Evolutionary conservation across 2,329 filamentous ascomycete genomes (phyloP).

Genomic region (Ophiocordyceps camponoti-leonardi): DNA sequence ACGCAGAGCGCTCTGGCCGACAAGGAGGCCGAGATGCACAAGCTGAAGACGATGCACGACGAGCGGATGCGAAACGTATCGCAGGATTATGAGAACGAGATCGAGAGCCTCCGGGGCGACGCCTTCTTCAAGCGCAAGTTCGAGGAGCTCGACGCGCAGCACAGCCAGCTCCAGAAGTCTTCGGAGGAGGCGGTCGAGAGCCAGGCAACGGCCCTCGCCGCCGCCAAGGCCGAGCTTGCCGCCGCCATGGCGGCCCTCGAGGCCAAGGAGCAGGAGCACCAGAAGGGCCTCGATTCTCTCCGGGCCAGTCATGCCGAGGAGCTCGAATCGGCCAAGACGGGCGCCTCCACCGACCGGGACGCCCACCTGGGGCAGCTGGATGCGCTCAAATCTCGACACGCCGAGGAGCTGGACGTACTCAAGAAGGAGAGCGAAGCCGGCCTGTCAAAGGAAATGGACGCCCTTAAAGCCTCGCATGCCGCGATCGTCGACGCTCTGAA

Average conservation of each 20-base stretch:
- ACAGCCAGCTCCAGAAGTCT: slow-evolving; percentile 28
- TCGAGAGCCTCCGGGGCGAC: slow-evolving; percentile 44
- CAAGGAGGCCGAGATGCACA: slow-evolving; percentile 31
- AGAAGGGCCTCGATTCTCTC: slow-evolving; percentile 36
- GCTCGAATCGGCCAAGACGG: slow-evolving; percentile 36
- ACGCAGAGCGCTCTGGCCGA: slow-evolving; percentile 26
- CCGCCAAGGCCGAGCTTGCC: slow-evolving; percentile 24
- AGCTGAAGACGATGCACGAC: slow-evolving; percentile 37
- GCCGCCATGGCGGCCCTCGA: slow-evolving; percentile 28
- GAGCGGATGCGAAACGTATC: slow-evolving; percentile 40
- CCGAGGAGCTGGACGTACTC: slow-evolving; percentile 26
- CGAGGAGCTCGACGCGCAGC: slow-evolving; percentile 39
- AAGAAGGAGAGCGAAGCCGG: slow-evolving; percentile 23
- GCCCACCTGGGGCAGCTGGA: slow-evolving; percentile 32
- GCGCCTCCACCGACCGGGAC: slow-evolving; percentile 29
- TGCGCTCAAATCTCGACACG: slow-evolving; percentile 35
- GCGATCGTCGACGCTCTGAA: slow-evolving; percentile 24
- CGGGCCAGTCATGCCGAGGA: slow-evolving; percentile 40
- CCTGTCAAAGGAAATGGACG: slow-evolving; percentile 22
- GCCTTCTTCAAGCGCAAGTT: slow-evolving; percentile 48
- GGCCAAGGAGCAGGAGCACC: slow-evolving; percentile 32
- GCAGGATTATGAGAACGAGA: slow-evolving; percentile 46
- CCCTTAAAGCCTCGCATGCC: slow-evolving; percentile 25
- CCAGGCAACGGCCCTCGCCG: slow-evolving; percentile 24
- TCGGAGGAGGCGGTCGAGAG: slow-evolving; percentile 17